Evolutionary conservation across 116 monocot genomes (phyloP), one percentile per base, ranked within the genome.

Genomic region (Dioscorea cayenensis): DNA sequence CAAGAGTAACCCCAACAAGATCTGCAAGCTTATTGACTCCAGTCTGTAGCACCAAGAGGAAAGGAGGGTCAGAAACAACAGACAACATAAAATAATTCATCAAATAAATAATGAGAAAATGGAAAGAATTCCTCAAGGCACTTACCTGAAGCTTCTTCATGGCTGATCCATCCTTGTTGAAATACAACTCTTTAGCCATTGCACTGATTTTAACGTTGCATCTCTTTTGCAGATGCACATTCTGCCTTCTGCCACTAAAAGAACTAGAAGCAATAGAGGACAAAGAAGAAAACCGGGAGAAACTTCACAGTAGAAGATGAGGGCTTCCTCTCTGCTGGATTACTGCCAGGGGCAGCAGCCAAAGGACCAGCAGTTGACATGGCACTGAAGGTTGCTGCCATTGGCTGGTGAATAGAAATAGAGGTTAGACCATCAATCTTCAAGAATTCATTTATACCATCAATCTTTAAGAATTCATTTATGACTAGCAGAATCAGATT

Each of bases 1-100:
- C 90, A 73, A 90, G 84, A 51, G 90, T 90, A 61, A 90, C 90
- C 37, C 90, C 86, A 65, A 90, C 90, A 51, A 86, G 75, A 64
- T 90, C 87, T 25, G 90, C 90, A 70, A 90, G 86, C 81, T 86
- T 86, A 65, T 90, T 90, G 12, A 90, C 90, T 48, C 90, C 90
- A 68, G 43, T 79, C 86, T 90, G 84, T 18, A 70, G 70, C 23
- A 67, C 69, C 48, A 78, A 36, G 16, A 22, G 20, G 36, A 27
- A 43, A 9, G 43, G 51, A 35, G 17, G 2, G 19, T 38, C 16
- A 61, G 1, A 61, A 43, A n/a, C 27, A 62, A 14, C 59, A 36
- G 32, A 20, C 7, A 65, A 7, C 8, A 25, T 27, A 21, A 27
- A 5, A 10, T 7, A 65, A 36, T 48, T 8, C 21, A 28, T 7